A percentile compares a stretch with the other conserved stretches of the same genome.
phyloP scores from a whole-genome alignment of 2,329 filamentous ascomycete species.

The Neopestalotiopsis sp. region DNA sequence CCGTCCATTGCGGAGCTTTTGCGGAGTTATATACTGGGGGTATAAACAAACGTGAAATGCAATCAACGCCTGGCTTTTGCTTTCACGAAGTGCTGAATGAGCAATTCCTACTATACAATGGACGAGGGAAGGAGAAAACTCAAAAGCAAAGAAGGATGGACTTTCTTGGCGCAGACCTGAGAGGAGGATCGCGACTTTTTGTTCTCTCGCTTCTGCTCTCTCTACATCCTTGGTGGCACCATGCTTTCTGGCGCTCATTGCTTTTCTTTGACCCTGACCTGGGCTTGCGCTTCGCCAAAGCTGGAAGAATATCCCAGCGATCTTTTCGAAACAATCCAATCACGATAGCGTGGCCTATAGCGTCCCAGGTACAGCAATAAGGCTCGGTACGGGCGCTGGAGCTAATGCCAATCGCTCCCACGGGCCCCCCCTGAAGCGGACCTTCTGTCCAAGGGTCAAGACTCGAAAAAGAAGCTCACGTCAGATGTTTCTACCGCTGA shows the following conservation, averaged over 20 bases:
- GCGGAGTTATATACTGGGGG: not conserved
- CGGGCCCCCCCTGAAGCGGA: not conserved
- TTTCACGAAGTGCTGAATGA: not conserved
- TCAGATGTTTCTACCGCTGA: not conserved
- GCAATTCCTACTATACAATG: not conserved
- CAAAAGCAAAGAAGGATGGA: not conserved
- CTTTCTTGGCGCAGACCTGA: not conserved
- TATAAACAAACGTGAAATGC: not conserved
- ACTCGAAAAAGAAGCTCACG: not conserved
- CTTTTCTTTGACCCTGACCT: not conserved
- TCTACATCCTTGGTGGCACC: not conserved
- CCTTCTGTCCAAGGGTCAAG: not conserved
- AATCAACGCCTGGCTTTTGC: not conserved
- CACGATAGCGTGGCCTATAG: not conserved
- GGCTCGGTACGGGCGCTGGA: not conserved
- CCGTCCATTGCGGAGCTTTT: conserved; percentile 4
- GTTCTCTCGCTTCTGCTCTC: not conserved
- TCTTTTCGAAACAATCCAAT: conserved; percentile 2
- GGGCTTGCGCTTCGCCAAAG: not conserved
- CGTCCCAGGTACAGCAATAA: conserved; percentile 3
- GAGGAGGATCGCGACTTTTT: not conserved
- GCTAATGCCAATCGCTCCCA: not conserved
- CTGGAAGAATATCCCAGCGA: not conserved
- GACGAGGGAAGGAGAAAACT: not conserved
- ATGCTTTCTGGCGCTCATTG: not conserved